phyloP scores from a whole-genome alignment of 2,329 filamentous ascomycete genomes.

The Metarhizium anisopliae region DNA sequence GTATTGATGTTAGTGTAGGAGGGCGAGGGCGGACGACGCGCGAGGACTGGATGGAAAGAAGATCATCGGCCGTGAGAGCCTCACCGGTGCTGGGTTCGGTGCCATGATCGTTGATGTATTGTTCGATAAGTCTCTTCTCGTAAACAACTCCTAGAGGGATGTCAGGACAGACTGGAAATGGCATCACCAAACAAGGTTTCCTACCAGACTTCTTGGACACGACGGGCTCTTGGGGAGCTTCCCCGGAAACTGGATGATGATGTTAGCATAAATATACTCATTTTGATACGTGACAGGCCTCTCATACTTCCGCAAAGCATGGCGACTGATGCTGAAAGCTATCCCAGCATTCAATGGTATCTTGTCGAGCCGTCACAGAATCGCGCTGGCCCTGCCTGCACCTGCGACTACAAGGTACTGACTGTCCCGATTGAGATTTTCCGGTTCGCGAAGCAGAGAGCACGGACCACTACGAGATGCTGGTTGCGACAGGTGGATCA shows the following conservation, averaged over 20 bases:
- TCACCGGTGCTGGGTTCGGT: slow-evolving; percentile 88
- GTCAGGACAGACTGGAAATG: neutral
- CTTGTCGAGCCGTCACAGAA: slow-evolving; percentile 4
- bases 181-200: slow-evolving; percentile 18
- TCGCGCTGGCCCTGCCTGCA: neutral
- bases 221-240: slow-evolving; percentile 89
- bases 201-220: slow-evolving; percentile 89
- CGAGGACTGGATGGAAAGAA: slow-evolving; percentile 77
- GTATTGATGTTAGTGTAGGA: slow-evolving; percentile 91
- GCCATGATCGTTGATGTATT: slow-evolving; percentile 87
- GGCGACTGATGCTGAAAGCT: slow-evolving; percentile 20
- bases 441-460: slow-evolving; percentile 6
- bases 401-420: neutral
- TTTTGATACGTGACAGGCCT: too few species aligned
- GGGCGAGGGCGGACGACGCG: slow-evolving; percentile 81
- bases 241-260: slow-evolving; percentile 69
- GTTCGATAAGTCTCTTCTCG: slow-evolving; percentile 90
- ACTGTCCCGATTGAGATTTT: slow-evolving; percentile 14
- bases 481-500: neutral
- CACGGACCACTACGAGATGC: slow-evolving; percentile 2
- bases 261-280: neutral
- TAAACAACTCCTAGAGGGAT: slow-evolving; percentile 64
- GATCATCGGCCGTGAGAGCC: slow-evolving; percentile 72
- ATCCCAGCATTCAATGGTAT: slow-evolving; percentile 9
- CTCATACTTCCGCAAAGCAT: slow-evolving; percentile 42